Base-by-base conservation (phyloP, 2,329 filamentous ascomycete genomes). In the Magnaporthiopsis rhizophila region DNA sequence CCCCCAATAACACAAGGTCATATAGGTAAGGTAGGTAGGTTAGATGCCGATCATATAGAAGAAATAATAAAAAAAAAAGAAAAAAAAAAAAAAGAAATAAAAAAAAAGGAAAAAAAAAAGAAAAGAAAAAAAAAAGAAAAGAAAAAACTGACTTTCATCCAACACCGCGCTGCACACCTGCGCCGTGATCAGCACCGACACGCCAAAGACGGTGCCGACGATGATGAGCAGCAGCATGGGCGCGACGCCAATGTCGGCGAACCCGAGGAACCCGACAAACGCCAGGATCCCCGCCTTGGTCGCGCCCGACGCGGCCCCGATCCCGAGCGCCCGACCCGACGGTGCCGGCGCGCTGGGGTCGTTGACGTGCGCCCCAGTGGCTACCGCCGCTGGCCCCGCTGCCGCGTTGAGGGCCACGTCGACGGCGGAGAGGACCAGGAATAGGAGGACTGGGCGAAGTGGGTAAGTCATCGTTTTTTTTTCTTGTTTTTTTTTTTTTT, bases 361-460 rank as follows among this genome's bases (percentile, higher is more conserved):
- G 26, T 63, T 38, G 32, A 59, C 56, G 24, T 59, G 57, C 6
- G 62, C 62, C 6, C 62, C 62, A 4, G 62, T 56, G 8, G 62
- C 62, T 6, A 63, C 62, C 30, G 62, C 62, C 21, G 62, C 62
- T 6, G 62, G 62, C 13, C 62, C 62, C 56, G 62, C 62, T 8
- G 62, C 62, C 30, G 57, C 62, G 57, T 63, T 63, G 62, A 63
- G 59, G 62, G 62, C 62, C 34, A 63, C 30, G 57, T 63, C 62
- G 56, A 59, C 11, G 1, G 36, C 62, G 4, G 62, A 63, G 53
- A 63, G 57, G 57, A 53, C 24, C 11, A 45, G n/a, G 36, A 63
- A 63, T 3, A 63, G 32, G 11, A 63, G 30, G 30, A 59, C 62
- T 63, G 45, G 45, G 18, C 4, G 45, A 21, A 2, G 21, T 45